These are phyloP conservation scores for Boletus semigastroideus DNA, from an alignment of 1,284 basidiomycete species.

Conservation along the genomic window DNA sequence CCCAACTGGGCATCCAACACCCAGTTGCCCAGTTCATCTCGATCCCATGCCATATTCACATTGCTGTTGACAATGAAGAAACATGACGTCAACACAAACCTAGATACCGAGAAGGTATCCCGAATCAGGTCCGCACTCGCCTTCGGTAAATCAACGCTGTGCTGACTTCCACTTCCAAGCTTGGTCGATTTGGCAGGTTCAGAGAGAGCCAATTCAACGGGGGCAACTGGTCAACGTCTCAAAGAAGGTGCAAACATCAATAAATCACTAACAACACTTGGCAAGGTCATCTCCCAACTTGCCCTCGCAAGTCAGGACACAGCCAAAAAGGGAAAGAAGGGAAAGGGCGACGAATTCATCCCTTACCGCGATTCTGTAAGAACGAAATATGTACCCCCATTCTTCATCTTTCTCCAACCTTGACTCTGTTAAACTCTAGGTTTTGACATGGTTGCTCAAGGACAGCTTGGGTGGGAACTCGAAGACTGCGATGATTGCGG, in stretches of 20 bases:
- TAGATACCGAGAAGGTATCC: constrained; percentile 95
- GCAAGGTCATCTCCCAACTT: constrained; percentile 94
- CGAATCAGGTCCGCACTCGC: constrained; percentile 73
- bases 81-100: constrained; percentile 77
- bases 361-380: constrained; percentile 92
- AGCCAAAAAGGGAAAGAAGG: constrained; percentile 79
- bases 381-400: constrained; percentile 7
- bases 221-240: constrained; percentile 90
- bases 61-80: constrained; percentile 90
- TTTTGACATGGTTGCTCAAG: constrained; percentile 96
- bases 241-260: constrained; percentile 99
- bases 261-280: constrained; percentile 94
- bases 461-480: constrained; percentile 96
- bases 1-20: neutral
- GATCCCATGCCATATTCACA: constrained; percentile 98
- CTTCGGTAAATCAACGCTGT: neutral
- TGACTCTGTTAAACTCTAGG: constrained; percentile 43
- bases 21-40: constrained; percentile 66
- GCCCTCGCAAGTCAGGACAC: constrained; percentile 74
- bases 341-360: constrained; percentile 84
- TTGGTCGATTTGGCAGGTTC: constrained; percentile 97
- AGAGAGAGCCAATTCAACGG: constrained; percentile 94
- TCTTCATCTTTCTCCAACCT: constrained; percentile 2
- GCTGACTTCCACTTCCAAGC: constrained; percentile 38
- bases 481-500: constrained; percentile 97